Base-by-base conservation (phyloP, 495 filamentous ascomycete genomes). In the Xylaria bambusicola region DNA sequence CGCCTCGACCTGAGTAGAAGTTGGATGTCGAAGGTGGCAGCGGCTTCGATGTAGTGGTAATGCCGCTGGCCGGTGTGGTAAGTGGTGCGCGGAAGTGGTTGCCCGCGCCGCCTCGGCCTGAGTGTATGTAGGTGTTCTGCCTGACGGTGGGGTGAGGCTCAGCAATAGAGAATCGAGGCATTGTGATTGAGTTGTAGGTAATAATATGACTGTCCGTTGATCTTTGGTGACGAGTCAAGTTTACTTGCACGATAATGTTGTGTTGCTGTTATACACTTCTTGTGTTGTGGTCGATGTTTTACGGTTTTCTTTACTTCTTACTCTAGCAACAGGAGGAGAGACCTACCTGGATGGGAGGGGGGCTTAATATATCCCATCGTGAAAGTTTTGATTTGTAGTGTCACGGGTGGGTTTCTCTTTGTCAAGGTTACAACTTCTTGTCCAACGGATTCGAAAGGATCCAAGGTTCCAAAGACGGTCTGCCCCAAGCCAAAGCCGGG, bases 81-180 rank as follows among this genome's bases (percentile, higher is more conserved):
- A 80, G 76, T 52, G 83, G 81, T 57, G 86, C 83, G 69, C 86
- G 86, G 72, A 91, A 85, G 74, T 82, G 87, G 79, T 97, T 98
- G 63, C 93, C 93, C 15, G 87, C 88, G 40, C 93, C 93, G 63
- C 93, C 93, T 31, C 92, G 90, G 68, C 92, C 93, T 20, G 86
- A 83, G 79, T 91, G 86, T 63, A 87, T 79, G 73, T 86, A 87
- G 64, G 76, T 75, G 72, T 80, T 78, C 66, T 81, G 73, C 55
- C 82, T 80, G 60, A 89, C 78, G 63, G 87, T 86, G 29, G 91
- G 90, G 79, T 91, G 87, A 51, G 91, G 89, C 74, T 95, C 89
- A 73, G 86, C 83, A 79, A 93, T 82, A 66, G 81, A 81, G 84
- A 87, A 89, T 67, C 64, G 63, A 51, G 76, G 58, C 77, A 77